Evolutionary conservation across 73 alveolate species (phyloP).

Genomic region (Paramecium biaurelia): DNA sequence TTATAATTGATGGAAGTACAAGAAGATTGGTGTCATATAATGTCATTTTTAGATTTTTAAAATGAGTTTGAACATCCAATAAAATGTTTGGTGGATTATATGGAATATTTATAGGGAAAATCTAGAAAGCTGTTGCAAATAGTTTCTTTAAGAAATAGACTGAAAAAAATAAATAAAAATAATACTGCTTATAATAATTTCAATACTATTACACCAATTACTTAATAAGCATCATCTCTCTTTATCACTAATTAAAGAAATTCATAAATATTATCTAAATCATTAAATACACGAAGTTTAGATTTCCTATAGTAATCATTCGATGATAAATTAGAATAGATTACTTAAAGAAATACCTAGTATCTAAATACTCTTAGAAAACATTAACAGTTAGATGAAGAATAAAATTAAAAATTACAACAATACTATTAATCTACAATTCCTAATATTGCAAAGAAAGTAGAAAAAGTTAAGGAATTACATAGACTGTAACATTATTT

Average conservation of each 20-base stretch:
- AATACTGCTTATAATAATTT: too few species aligned
- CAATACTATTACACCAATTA: background rate
- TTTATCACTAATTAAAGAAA: background rate
- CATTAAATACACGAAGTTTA: background rate
- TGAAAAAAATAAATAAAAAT: background rate
- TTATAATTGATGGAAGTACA: background rate
- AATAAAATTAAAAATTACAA: background rate
- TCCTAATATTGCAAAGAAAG: background rate
- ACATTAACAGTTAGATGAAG: background rate
- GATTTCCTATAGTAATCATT: constrained; percentile 7
- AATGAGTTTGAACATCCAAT: constrained; percentile 12
- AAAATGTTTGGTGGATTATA: background rate
- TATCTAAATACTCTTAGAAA: background rate
- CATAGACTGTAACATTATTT: background rate
- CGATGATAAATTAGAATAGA: background rate
- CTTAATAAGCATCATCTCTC: background rate
- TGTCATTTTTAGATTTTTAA: background rate
- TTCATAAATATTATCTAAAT: background rate
- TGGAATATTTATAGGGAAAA: background rate
- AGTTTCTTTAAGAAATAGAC: background rate
- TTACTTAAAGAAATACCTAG: background rate
- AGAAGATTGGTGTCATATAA: background rate
- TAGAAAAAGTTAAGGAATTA: background rate
- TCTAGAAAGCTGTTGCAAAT: background rate
- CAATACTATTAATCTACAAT: background rate